Conservation (phyloP, 140 eudicot species). For the Erigeron philadelphicus region DNA sequence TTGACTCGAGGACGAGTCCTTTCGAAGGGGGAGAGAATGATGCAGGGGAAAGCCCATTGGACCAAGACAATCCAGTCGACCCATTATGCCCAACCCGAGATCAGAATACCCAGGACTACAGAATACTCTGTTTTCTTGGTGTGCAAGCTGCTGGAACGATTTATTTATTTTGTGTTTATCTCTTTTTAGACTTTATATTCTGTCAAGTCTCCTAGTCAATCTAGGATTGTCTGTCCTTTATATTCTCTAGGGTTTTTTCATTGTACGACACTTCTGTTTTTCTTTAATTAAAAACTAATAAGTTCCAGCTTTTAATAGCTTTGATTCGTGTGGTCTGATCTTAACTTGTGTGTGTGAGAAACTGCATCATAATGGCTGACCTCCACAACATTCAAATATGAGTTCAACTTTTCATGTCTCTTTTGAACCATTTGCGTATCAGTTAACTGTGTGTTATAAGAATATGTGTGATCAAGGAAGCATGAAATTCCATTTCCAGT, state of each 20-base stretch:
- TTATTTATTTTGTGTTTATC: too few relatives aligned
- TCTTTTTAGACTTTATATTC: too few relatives aligned
- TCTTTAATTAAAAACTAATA: too few relatives aligned
- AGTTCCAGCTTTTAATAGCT: too few relatives aligned
- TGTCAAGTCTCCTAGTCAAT: too few relatives aligned
- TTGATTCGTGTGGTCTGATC: too few relatives aligned
- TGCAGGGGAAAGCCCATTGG: background rate
- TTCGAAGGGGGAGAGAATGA: background rate
- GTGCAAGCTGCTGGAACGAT: background rate
- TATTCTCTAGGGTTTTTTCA: too few relatives aligned
- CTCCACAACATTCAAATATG: background rate
- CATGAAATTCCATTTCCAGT: background rate
- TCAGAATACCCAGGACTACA: background rate
- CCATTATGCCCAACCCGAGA: background rate
- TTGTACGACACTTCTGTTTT: too few relatives aligned
- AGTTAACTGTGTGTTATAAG: background rate
- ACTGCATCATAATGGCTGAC: background rate
- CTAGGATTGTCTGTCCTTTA: too few relatives aligned
- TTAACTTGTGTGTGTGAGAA: too few relatives aligned
- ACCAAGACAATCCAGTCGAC: background rate
- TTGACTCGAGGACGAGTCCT: background rate
- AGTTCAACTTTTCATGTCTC: too few relatives aligned
- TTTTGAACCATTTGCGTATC: background rate
- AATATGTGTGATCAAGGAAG: background rate
- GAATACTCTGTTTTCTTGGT: background rate